Evolutionary conservation across 2,329 filamentous ascomycete species (phyloP).

Genomic region (Neophaeococcomyces mojaviensis): DNA sequence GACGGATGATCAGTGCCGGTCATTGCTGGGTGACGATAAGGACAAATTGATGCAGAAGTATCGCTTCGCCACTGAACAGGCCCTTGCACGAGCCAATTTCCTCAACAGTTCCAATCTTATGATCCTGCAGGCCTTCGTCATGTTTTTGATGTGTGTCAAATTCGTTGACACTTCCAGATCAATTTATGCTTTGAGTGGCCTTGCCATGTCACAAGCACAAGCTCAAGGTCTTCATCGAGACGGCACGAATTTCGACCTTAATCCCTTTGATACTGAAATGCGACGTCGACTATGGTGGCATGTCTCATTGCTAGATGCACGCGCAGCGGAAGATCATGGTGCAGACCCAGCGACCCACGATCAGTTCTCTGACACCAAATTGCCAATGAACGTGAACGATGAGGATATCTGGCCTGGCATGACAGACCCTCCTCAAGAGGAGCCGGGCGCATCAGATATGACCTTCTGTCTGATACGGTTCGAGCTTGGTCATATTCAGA

Average conservation of each 20-base stretch:
- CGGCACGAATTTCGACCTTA: conserved; percentile 41
- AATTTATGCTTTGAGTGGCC: conserved; percentile 36
- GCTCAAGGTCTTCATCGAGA: conserved; percentile 37
- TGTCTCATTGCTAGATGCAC: conserved; percentile 47
- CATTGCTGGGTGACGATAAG: conserved; percentile 50
- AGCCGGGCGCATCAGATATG: conserved; percentile 47
- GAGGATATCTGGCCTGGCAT: conserved; percentile 43
- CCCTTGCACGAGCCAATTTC: conserved; percentile 55
- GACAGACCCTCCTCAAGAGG: conserved; percentile 41
- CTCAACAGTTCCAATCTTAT: conserved; percentile 55
- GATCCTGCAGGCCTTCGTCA: conserved; percentile 54
- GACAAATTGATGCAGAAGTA: conserved; percentile 45
- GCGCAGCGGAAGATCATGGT: conserved; percentile 57
- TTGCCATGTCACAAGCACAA: conserved; percentile 35
- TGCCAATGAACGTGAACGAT: conserved; percentile 45
- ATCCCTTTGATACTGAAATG: conserved; percentile 45
- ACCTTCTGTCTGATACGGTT: conserved; percentile 46
- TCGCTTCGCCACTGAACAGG: conserved; percentile 57
- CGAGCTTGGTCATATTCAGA: conserved; percentile 38
- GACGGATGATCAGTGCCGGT: conserved; percentile 36
- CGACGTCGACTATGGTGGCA: conserved; percentile 33
- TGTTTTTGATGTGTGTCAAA: conserved; percentile 53
- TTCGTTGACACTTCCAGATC: conserved; percentile 35
- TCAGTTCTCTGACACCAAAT: conserved; percentile 52
- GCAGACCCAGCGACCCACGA: conserved; percentile 54